phyloP scores from a whole-genome alignment of 495 filamentous ascomycete genomes.

The Usnea hakonensis region DNA sequence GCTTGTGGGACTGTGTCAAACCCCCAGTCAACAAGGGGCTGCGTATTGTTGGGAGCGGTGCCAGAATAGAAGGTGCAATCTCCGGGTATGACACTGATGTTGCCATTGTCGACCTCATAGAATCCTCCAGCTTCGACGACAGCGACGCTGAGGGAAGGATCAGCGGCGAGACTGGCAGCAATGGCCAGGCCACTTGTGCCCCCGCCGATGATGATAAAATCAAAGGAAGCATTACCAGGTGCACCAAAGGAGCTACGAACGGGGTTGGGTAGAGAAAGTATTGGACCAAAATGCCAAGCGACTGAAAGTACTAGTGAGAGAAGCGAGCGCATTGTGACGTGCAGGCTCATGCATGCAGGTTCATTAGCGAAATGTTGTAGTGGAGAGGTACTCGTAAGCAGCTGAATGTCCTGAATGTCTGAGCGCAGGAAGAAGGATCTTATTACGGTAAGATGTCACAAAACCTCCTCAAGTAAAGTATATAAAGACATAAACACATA shows the following conservation, averaged over 20 bases:
- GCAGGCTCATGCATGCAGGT: too few species aligned
- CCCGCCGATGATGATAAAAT: slow-evolving; percentile 49
- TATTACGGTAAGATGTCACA: too few species aligned
- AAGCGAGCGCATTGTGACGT: too few species aligned
- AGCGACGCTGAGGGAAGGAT: slow-evolving; percentile 32
- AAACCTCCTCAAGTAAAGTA: too few species aligned
- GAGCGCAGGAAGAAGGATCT: too few species aligned
- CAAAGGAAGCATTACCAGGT: slow-evolving; percentile 32
- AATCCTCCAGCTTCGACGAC: slow-evolving; percentile 52
- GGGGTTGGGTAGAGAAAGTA: too few species aligned
- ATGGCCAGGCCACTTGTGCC: slow-evolving; percentile 46
- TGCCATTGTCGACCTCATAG: slow-evolving; percentile 43
- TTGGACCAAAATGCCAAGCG: too few species aligned
- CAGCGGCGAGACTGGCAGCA: slow-evolving; percentile 40
- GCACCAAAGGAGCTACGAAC: neutral
- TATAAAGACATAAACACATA: too few species aligned
- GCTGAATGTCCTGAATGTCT: too few species aligned
- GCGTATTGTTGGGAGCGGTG: slow-evolving; percentile 15
- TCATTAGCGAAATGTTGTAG: too few species aligned
- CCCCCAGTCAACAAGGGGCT: slow-evolving; percentile 44
- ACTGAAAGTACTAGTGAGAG: too few species aligned
- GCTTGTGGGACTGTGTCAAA: slow-evolving; percentile 36
- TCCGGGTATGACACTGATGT: slow-evolving; percentile 35
- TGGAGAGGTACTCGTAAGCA: too few species aligned
- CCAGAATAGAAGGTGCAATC: slow-evolving; percentile 24